Base-by-base conservation (phyloP, 2,329 filamentous ascomycete species). In the Acarospora socialis region DNA sequence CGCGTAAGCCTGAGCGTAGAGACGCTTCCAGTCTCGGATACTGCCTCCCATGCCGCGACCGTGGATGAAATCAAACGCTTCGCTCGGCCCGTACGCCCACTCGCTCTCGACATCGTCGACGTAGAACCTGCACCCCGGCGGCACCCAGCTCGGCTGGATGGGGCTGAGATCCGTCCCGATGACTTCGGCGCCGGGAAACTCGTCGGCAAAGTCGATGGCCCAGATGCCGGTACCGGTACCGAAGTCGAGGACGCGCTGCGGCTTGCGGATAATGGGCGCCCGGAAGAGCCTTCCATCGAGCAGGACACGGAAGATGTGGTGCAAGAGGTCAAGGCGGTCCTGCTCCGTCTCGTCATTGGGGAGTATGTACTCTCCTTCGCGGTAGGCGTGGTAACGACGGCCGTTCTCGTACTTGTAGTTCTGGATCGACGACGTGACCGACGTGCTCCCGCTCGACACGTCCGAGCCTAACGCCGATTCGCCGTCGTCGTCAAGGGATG, bases 101-200 rank as follows among this genome's bases (percentile, higher is more conserved):
- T 51, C 45, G 12, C 54, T 50, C 24, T 59, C 56, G 6, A 56
- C 38, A 36, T 63, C 56, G 33, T 64, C 60, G 25, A 64, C 47
- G 18, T 60, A 57, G 40, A 69, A 70, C 6, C 50, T 46, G 3
- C 66, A 54, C 32, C 70, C 70, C 1, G 61, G 53, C 2, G 65
- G 64, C 3, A 66, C 59, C 43, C 57, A 59, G 15, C 13, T 34
- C 1, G 57, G 54, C 18, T 61, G 57, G 3, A 61, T 61, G 0
- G 59, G 59, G 17, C 54, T 57, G n/a, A 62, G 45, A 39, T 62
- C 59, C 3, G 59, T 52, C 2, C 59, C 59, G 3, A 56, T 45
- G 15, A 60, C 45, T 43, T 56, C 46, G 8, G 51, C 47, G 7
- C 44, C 21, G 4, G 55, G 54, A 38, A 50, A 51, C 21, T 46